A percentile compares a stretch with the other conserved stretches of the same genome.
phyloP scores from a whole-genome alignment of 805 yeast species.

The Zygosaccharomyces bailii region DNA sequence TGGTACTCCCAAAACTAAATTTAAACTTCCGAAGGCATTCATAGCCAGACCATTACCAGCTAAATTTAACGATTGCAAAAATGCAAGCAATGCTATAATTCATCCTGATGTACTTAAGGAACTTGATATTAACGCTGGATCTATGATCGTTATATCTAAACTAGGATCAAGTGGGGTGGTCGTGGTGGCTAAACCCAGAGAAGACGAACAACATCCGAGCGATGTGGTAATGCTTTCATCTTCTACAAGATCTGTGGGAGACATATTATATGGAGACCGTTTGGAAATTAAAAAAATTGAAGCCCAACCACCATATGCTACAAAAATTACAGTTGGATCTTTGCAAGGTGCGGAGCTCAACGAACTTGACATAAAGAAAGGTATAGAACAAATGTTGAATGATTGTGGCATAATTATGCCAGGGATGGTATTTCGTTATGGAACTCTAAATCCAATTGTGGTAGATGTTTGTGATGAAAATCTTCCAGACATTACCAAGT shows the following conservation, averaged over 20 bases:
- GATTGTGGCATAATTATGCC: slow-evolving; percentile 63
- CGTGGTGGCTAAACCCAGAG: slow-evolving; percentile 42
- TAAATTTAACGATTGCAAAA: slow-evolving; percentile 27
- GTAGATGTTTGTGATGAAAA: slow-evolving; percentile 33
- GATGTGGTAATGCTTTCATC: slow-evolving; percentile 50
- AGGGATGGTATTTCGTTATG: slow-evolving; percentile 41
- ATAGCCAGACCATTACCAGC: slow-evolving; percentile 39
- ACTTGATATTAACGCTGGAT: slow-evolving; percentile 45
- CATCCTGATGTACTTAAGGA: slow-evolving; percentile 46
- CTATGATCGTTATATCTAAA: slow-evolving; percentile 44
- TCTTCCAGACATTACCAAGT: slow-evolving; percentile 39
- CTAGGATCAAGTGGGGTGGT: slow-evolving; percentile 48
- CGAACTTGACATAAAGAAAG: slow-evolving; percentile 25
- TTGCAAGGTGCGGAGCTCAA: slow-evolving; percentile 23
- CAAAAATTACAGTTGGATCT: slow-evolving; percentile 36
- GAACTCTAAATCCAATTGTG: slow-evolving; percentile 26
- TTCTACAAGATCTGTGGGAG: slow-evolving; percentile 42
- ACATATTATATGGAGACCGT: slow-evolving; percentile 49
- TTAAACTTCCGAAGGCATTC: slow-evolving; percentile 39
- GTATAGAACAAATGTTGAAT: slow-evolving; percentile 42
- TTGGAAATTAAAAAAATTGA: slow-evolving; percentile 44
- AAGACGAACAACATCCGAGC: slow-evolving; percentile 30
- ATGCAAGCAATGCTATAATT: slow-evolving; percentile 39
- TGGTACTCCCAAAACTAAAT: slow-evolving; percentile 25
- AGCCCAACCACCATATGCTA: slow-evolving; percentile 49